A percentile compares a stretch with the other conserved stretches of the same genome.
Conservation (phyloP, 139 green algal genomes). For the Pycnococcus provasolii region DNA sequence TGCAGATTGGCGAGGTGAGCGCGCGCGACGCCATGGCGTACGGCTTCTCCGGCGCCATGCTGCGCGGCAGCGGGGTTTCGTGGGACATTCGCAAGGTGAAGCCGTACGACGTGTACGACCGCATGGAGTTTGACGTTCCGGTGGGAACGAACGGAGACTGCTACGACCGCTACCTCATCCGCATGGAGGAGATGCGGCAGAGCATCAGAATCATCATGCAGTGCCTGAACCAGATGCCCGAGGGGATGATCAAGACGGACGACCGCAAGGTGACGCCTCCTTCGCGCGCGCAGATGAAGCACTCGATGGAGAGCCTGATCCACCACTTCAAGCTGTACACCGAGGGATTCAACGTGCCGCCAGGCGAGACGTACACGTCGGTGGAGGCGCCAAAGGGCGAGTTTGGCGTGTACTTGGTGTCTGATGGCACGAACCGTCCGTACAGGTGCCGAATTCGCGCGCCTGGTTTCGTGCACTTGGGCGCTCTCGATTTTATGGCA, state of each 20-base stretch:
- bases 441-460: constrained; percentile 69
- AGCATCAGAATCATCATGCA: constrained; percentile 66
- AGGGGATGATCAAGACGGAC: constrained; percentile 55
- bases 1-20: constrained; percentile 73
- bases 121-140: constrained; percentile 69
- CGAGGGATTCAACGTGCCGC: constrained; percentile 41
- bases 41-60: constrained; percentile 61
- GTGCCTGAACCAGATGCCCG: constrained; percentile 68
- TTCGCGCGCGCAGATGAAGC: constrained; percentile 57
- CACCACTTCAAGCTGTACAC: constrained; percentile 68
- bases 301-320: constrained; percentile 55
- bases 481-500: constrained; percentile 57
- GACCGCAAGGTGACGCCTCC: constrained; percentile 61
- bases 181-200: constrained; percentile 70
- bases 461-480: constrained; percentile 60
- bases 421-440: constrained; percentile 59
- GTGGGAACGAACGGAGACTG: constrained; percentile 63
- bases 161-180: constrained; percentile 69
- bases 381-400: constrained; percentile 73
- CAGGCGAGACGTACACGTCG: constrained; percentile 46
- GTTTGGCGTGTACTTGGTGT: constrained; percentile 75
- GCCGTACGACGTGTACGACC: constrained; percentile 74
- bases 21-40: constrained; percentile 53
- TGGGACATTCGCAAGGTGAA: constrained; percentile 74
- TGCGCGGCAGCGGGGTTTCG: constrained; percentile 57